Conservation (phyloP, 257 asterid genomes). For the Nicotiana tabacum region DNA sequence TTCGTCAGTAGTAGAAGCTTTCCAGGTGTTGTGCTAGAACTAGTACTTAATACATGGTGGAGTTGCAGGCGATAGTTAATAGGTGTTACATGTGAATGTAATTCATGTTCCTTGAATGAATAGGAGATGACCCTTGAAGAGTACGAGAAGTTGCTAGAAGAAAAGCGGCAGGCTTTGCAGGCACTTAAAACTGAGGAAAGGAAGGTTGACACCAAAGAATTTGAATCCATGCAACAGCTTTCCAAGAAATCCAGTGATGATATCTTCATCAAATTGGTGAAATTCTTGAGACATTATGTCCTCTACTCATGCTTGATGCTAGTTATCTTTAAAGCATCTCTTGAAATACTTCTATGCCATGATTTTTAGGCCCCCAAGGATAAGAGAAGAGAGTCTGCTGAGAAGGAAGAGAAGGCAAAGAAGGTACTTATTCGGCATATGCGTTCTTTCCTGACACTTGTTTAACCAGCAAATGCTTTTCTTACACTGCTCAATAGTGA, state of each 20-base stretch:
- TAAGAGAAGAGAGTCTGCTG: slow-evolving; percentile 68
- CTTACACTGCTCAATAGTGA: background rate
- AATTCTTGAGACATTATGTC: slow-evolving; percentile 1
- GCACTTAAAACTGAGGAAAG: slow-evolving; percentile 69
- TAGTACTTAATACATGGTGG: background rate
- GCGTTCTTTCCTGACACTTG: background rate
- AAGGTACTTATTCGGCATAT: slow-evolving; percentile 41
- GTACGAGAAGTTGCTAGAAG: slow-evolving; percentile 77
- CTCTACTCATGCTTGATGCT: background rate
- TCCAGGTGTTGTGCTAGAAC: background rate
- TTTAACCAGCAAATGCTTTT: background rate
- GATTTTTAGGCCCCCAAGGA: slow-evolving; percentile 62
- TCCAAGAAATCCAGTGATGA: slow-evolving; percentile 65
- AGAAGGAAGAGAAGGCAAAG: slow-evolving; percentile 75
- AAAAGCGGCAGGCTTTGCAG: slow-evolving; percentile 71
- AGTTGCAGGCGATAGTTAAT: background rate
- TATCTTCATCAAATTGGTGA: slow-evolving; percentile 76
- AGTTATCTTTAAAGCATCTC: background rate
- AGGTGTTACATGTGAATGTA: background rate
- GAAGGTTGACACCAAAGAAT: slow-evolving; percentile 74
- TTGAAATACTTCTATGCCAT: background rate
- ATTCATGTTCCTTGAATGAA: slow-evolving; percentile 2
- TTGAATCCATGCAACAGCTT: slow-evolving; percentile 76
- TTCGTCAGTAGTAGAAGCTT: slow-evolving; percentile 5
- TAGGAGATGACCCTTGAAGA: slow-evolving; percentile 98